phyloP scores from a whole-genome alignment of 2,329 filamentous ascomycete genomes.

The Trichocomaceae sp. region DNA sequence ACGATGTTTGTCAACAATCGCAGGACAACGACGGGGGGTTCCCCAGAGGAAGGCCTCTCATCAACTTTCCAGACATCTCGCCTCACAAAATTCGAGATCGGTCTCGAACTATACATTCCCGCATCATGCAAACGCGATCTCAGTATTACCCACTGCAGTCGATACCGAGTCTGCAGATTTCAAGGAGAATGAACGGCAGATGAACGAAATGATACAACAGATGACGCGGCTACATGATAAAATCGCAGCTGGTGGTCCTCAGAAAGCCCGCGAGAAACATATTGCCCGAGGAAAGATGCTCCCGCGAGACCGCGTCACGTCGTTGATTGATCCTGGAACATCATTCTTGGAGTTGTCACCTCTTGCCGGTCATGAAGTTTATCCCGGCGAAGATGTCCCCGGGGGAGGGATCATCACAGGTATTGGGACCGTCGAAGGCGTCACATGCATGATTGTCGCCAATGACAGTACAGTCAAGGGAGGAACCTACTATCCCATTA shows the following conservation, averaged over 20 bases:
- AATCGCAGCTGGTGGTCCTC: conserved; percentile 68
- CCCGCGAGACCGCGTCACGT: conserved; percentile 78
- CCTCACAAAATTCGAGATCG: conserved; percentile 26
- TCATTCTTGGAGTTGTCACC: conserved; percentile 90
- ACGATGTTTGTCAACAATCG: conserved; percentile 5
- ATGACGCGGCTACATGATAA: conserved; percentile 64
- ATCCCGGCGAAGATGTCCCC: conserved; percentile 79
- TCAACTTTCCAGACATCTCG: neutral
- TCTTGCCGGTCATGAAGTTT: conserved; percentile 80
- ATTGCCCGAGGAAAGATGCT: conserved; percentile 87
- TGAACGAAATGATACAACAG: conserved; percentile 64
- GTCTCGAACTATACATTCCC: conserved; percentile 73
- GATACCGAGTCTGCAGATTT: conserved; percentile 73
- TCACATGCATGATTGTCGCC: conserved; percentile 85
- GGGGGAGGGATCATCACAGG: conserved; percentile 90
- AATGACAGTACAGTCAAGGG: conserved; percentile 98
- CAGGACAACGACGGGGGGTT: conserved; percentile 4
- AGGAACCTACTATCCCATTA: conserved; percentile 94
- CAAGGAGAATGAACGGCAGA: conserved; percentile 70
- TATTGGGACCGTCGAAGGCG: conserved; percentile 81
- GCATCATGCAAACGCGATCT: conserved; percentile 76
- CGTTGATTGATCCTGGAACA: conserved; percentile 80
- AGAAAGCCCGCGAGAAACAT: conserved; percentile 82
- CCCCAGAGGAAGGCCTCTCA: neutral
- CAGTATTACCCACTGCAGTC: conserved; percentile 66